phyloP scores from a whole-genome alignment of 1,139 yeast genomes.

The Diutina sp. region DNA sequence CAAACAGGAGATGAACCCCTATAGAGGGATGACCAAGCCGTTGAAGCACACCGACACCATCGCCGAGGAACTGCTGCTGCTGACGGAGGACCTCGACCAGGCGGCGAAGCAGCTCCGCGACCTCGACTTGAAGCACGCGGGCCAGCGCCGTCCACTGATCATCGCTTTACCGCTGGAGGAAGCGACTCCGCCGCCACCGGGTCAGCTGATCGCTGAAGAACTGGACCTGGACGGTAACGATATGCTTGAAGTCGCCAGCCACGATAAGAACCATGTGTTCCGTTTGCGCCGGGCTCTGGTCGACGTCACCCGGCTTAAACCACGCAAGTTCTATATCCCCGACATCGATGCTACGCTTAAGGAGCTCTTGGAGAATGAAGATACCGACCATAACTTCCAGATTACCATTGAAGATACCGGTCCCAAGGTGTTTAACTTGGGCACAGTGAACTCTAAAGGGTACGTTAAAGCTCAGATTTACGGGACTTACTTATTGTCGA shows the following conservation, averaged over 20 bases:
- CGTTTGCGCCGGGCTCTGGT: background rate
- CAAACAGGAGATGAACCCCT: background rate
- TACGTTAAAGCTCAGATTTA: conserved; percentile 59
- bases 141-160: background rate
- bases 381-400: conserved; percentile 76
- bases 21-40: background rate
- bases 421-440: conserved; percentile 76
- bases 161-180: background rate
- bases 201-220: background rate
- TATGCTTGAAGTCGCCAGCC: background rate
- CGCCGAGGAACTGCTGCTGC: background rate
- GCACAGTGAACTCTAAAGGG: conserved; percentile 80
- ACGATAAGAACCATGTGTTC: background rate
- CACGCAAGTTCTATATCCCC: conserved; percentile 45
- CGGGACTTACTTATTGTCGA: conserved; percentile 88
- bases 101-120: background rate
- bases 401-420: conserved; percentile 90
- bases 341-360: conserved; percentile 66
- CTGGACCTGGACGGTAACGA: background rate
- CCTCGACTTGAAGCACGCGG: background rate
- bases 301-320: background rate
- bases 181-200: background rate
- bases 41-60: background rate
- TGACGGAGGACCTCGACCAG: background rate
- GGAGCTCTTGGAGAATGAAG: conserved; percentile 64